Evolutionary conservation across 192 early-diverging fungal species (phyloP).

Genomic region (Coemansia nantahalensis): DNA sequence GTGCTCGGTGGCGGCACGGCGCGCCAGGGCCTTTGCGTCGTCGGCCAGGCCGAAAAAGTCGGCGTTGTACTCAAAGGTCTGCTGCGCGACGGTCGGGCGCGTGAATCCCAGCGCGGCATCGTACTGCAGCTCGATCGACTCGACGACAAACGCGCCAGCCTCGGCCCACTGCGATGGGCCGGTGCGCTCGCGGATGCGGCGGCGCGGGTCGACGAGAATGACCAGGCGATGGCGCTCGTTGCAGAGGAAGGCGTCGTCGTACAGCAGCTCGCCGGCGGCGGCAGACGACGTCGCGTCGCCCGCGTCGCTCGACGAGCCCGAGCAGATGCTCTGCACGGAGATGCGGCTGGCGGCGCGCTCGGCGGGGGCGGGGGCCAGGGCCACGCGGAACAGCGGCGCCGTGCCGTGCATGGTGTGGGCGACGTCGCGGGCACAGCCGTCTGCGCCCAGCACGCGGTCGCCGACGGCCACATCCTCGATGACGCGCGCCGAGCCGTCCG

Average conservation of each 20-base stretch:
- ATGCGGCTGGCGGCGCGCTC: constrained; percentile 47
- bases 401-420: constrained; percentile 27
- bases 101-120: constrained; percentile 36
- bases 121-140: constrained; percentile 10
- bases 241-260: constrained; percentile 40
- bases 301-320: constrained; percentile 9
- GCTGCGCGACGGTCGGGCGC: constrained; percentile 13
- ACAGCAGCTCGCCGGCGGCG: constrained; percentile 30
- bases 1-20: constrained; percentile 20
- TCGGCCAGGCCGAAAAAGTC: constrained; percentile 42
- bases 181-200: constrained; percentile 13
- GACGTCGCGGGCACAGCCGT: constrained; percentile 38
- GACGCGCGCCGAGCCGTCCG: constrained; percentile 32
- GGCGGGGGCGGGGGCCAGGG: constrained; percentile 23
- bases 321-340: constrained; percentile 51
- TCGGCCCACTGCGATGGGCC: constrained; percentile 36
- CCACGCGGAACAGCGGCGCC: constrained; percentile 39
- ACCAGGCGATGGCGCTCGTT: constrained; percentile 44
- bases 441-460: constrained; percentile 42
- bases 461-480: constrained; percentile 33
- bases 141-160: constrained; percentile 27
- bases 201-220: constrained; percentile 13
- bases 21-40: constrained; percentile 31
- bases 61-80: constrained; percentile 44
- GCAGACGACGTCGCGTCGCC: constrained; percentile 3